Base-by-base conservation (phyloP, 2,329 filamentous ascomycete species). In the Colletotrichum sp. region DNA sequence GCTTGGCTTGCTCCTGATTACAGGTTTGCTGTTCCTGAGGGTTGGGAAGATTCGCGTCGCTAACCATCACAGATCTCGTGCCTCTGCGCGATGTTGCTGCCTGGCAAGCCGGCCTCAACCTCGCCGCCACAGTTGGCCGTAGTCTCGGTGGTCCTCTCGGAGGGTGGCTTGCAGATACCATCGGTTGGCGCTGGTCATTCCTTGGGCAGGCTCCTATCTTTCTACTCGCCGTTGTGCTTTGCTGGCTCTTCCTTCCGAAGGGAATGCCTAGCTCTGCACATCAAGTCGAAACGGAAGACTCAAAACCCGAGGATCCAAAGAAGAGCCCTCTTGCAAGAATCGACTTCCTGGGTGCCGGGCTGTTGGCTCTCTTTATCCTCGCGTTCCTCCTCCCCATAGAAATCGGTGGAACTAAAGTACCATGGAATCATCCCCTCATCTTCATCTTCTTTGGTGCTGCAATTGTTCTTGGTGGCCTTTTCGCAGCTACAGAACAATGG, bases 141-240 rank as follows among this genome's bases (percentile, higher is more conserved):
- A 89, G 88, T 60, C 79, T 90, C 1, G 90, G 90, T 3, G 89
- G 89, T 0, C 89, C 89, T 2, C 79, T 89, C 8, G 93, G 93
- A 4, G 93, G 93, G 2, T 88, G 90, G 55, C 88, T 95, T 13
- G 92, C 92, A 24, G 92, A 94, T 78, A 86, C 84, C 2, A 86
- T 95, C 30, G 92, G 93, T 12, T 95, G 93, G 93, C 87, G 93
- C 24, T 93, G 91, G 89, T 93, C 90, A 74, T 94, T 94, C 75
- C 80, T 92, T 4, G 84, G 92, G 3, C 92, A 94, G 79, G 89
- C 92, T 0, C 92, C 92, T 0, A 81, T 93, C 0, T 92, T 91
- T 0, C 76, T 88, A 1, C 79, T 90, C 16, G 92, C 91, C 0
- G 85, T 93, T 1, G 34, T 88, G 1, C 83, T 91, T 15, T 91